Evolutionary conservation across 2,329 filamentous ascomycete species (phyloP).

Genomic region (Pseudophaeomoniella oleicola): DNA sequence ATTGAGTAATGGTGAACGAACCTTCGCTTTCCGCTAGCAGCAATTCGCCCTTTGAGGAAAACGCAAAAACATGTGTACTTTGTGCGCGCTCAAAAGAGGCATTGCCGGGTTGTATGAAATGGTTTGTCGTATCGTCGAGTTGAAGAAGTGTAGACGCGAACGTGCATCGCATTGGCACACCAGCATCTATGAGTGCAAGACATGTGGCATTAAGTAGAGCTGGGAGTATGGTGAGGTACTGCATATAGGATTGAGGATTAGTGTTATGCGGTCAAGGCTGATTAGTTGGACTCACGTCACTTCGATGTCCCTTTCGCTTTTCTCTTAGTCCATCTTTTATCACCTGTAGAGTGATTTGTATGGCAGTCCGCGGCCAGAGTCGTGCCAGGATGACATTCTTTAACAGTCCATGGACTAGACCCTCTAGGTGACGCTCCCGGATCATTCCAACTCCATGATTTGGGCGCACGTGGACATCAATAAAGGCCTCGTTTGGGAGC

Average conservation of each 20-base stretch:
- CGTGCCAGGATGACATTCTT: slow-evolving; percentile 25
- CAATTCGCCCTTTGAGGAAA: slow-evolving; percentile 58
- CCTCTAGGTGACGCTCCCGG: slow-evolving; percentile 70
- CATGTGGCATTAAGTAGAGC: slow-evolving; percentile 68
- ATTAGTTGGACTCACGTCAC: slow-evolving; percentile 11
- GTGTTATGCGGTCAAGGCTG: slow-evolving; percentile 9
- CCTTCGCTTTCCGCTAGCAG: slow-evolving; percentile 74
- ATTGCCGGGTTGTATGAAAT: slow-evolving; percentile 47
- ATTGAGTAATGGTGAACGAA: slow-evolving; percentile 57
- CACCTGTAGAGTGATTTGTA: slow-evolving; percentile 28
- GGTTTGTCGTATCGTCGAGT: slow-evolving; percentile 28
- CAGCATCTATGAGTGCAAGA: slow-evolving; percentile 65
- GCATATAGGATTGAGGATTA: slow-evolving; percentile 6
- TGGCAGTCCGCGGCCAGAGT: slow-evolving; percentile 25
- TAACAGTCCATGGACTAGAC: slow-evolving; percentile 22
- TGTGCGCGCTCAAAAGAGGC: slow-evolving; percentile 46
- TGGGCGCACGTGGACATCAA: slow-evolving; percentile 84
- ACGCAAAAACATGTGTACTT: slow-evolving; percentile 72
- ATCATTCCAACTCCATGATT: slow-evolving; percentile 74
- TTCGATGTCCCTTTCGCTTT: slow-evolving; percentile 16
- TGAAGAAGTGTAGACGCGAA: slow-evolving; percentile 52
- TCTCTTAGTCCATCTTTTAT: slow-evolving; percentile 18
- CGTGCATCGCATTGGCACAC: slow-evolving; percentile 63
- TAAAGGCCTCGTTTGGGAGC: slow-evolving; percentile 73
- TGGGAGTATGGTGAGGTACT: slow-evolving; percentile 71